Evolutionary conservation across 306 rosid species (phyloP).

Genomic region (Urtica urens): DNA sequence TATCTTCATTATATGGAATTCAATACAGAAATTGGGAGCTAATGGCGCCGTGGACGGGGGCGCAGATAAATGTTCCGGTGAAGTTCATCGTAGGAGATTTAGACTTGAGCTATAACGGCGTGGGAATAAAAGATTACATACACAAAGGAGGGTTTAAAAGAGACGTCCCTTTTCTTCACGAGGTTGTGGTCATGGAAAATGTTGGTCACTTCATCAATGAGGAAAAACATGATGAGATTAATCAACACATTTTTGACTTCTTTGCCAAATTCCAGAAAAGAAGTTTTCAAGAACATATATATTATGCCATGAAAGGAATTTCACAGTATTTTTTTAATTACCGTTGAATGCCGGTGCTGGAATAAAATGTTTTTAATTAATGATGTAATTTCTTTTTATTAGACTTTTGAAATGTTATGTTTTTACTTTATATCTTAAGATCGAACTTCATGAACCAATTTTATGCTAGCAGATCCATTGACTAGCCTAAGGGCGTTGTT

Average conservation of each 20-base stretch:
- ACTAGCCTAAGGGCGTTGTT: too few species aligned
- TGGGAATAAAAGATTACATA: slow-evolving; percentile 51
- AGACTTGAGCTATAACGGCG: slow-evolving; percentile 48
- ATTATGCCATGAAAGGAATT: too few species aligned
- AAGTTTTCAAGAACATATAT: background rate
- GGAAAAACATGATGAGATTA: slow-evolving; percentile 55
- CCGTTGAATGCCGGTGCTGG: too few species aligned
- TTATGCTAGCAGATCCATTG: too few species aligned
- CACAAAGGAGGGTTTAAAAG: slow-evolving; percentile 69
- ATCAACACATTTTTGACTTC: slow-evolving; percentile 48
- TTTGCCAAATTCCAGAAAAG: slow-evolving; percentile 26
- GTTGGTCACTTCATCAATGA: slow-evolving; percentile 60
- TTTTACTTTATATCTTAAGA: too few species aligned
- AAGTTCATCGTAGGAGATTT: slow-evolving; percentile 71
- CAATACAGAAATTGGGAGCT: slow-evolving; percentile 74
- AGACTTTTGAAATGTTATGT: too few species aligned
- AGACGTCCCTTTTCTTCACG: slow-evolving; percentile 55
- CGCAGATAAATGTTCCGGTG: slow-evolving; percentile 45
- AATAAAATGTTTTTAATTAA: too few species aligned
- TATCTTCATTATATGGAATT: background rate
- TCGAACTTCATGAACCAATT: too few species aligned
- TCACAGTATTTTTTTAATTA: too few species aligned
- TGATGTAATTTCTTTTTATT: too few species aligned
- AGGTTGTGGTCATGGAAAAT: slow-evolving; percentile 56
- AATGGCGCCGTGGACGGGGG: slow-evolving; percentile 56